Evolutionary conservation across 2,329 filamentous ascomycete species (phyloP).

Genomic region (Colletotrichum kahawae): DNA sequence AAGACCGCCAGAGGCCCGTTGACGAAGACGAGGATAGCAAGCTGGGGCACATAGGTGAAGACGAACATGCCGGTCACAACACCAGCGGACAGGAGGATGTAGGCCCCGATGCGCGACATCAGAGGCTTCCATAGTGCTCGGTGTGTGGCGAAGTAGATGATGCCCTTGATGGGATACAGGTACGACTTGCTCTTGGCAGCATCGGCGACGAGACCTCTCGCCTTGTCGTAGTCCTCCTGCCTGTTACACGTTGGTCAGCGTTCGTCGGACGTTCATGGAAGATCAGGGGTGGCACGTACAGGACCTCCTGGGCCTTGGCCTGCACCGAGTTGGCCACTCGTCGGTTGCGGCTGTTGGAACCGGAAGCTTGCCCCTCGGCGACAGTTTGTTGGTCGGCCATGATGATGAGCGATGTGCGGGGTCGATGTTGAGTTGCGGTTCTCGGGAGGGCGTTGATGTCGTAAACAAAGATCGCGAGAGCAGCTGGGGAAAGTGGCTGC

Average conservation of each 20-base stretch:
- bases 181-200: slow-evolving; percentile 74
- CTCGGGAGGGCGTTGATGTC: not conserved
- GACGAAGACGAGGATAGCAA: slow-evolving; percentile 81
- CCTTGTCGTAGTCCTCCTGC: slow-evolving; percentile 73
- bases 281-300: slow-evolving; percentile 38
- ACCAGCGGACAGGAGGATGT: slow-evolving; percentile 71
- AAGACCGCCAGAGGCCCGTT: slow-evolving; percentile 83
- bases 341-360: slow-evolving; percentile 16
- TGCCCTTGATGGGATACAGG: slow-evolving; percentile 81
- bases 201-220: slow-evolving; percentile 67
- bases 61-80: slow-evolving; percentile 85
- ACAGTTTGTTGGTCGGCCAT: slow-evolving; percentile 15
- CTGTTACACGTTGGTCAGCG: slow-evolving; percentile 37
- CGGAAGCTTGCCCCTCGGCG: not conserved
- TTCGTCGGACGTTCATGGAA: not conserved
- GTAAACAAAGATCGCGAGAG: not conserved
- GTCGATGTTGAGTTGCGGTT: not conserved
- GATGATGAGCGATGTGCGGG: not conserved
- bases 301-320: slow-evolving; percentile 54
- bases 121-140: slow-evolving; percentile 64
- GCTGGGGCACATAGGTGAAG: slow-evolving; percentile 85
- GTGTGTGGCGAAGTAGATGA: slow-evolving; percentile 63
- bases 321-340: slow-evolving; percentile 42
- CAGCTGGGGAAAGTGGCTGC: not conserved
- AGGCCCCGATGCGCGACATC: slow-evolving; percentile 59